Conservation (phyloP, 108 stramenopile species). For the Conticribra weissflogii region DNA sequence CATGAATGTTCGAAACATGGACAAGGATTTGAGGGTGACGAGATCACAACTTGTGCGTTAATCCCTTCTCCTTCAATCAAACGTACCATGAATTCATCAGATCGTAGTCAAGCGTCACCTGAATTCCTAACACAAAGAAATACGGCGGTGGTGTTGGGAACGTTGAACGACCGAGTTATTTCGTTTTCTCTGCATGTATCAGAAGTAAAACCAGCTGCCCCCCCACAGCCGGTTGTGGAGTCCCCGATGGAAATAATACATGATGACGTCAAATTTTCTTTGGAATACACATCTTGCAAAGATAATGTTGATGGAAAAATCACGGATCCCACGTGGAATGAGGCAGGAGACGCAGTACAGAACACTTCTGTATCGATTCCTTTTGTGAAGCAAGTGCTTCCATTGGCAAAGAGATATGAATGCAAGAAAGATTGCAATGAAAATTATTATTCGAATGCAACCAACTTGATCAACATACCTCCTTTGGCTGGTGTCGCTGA, state of each 20-base stretch:
- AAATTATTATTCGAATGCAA: slow-evolving; percentile 3
- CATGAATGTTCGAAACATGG: not conserved
- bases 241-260: not conserved
- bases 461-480: not conserved
- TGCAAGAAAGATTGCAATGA: not conserved
- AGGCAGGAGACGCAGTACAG: not conserved
- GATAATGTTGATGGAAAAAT: not conserved
- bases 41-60: slow-evolving; percentile 40
- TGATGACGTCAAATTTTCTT: slow-evolving; percentile 5
- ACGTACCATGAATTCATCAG: not conserved
- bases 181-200: slow-evolving; percentile 34
- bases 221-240: not conserved
- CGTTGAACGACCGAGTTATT: slow-evolving; percentile 30
- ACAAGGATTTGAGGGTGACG: not conserved
- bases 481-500: slow-evolving; percentile 1
- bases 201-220: not conserved
- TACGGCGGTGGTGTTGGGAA: slow-evolving; percentile 34
- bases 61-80: slow-evolving; percentile 35
- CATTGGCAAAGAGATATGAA: slow-evolving; percentile 10
- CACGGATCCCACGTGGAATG: not conserved
- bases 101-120: not conserved
- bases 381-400: slow-evolving; percentile 27
- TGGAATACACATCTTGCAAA: slow-evolving; percentile 28
- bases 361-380: not conserved
- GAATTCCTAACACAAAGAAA: slow-evolving; percentile 12